phyloP scores from a whole-genome alignment of 2,329 filamentous ascomycete genomes.

The Botrytis hyacinthi region DNA sequence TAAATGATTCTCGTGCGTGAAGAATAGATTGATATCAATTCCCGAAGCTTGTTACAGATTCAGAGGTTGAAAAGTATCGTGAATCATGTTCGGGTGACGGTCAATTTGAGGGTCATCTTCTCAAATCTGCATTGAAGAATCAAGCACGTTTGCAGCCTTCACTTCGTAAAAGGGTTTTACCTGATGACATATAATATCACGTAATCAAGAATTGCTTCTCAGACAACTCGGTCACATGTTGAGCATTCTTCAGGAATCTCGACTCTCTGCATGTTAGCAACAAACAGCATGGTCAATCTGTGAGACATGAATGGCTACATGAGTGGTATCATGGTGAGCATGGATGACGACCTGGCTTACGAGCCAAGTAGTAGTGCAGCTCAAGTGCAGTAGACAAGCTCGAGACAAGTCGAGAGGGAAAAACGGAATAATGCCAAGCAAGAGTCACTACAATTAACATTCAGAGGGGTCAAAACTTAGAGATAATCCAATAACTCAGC shows the following conservation, averaged over 20 bases:
- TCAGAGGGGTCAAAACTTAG: not conserved
- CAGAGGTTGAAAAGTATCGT: not conserved
- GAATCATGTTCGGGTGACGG: not conserved
- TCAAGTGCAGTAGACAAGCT: not conserved
- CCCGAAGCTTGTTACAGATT: not conserved
- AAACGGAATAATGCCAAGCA: not conserved
- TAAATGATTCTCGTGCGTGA: slow-evolving; percentile 6
- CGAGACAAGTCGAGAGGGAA: not conserved
- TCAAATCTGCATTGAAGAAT: slow-evolving; percentile 13
- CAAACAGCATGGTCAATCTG: not conserved
- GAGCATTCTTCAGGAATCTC: not conserved
- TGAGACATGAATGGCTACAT: not conserved
- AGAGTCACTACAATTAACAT: not conserved
- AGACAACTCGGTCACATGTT: not conserved
- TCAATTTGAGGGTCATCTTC: too few species aligned
- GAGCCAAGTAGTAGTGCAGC: not conserved
- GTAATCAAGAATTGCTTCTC: not conserved
- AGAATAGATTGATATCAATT: not conserved
- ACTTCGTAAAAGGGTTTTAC: not conserved
- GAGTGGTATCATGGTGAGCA: not conserved
- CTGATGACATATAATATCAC: not conserved
- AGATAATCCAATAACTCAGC: not conserved
- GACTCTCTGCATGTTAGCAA: not conserved
- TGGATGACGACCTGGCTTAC: not conserved
- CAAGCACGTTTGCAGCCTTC: slow-evolving; percentile 12